These are phyloP conservation scores for Candida sakaeoensis DNA, from an alignment of 805 yeast genomes.

Conservation along the genomic window DNA sequence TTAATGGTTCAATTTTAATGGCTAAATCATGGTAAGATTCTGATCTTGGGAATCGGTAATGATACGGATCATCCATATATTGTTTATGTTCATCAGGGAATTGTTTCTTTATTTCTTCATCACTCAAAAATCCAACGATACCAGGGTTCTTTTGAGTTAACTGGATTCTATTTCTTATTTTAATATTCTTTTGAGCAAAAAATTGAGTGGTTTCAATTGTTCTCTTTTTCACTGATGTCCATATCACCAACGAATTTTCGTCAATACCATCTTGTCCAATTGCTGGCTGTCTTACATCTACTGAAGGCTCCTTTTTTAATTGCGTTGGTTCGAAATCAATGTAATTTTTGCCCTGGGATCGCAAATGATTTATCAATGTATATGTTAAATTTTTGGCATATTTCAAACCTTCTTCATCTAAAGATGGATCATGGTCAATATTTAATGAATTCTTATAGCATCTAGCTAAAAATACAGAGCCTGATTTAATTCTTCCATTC, in stretches of 20 bases:
- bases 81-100: slow-evolving; percentile 70
- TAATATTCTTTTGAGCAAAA: slow-evolving; percentile 60
- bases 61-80: slow-evolving; percentile 78
- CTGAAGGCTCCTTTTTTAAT: slow-evolving; percentile 17
- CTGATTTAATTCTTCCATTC: slow-evolving; percentile 83
- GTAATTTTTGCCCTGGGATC: slow-evolving; percentile 31
- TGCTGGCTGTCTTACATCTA: slow-evolving; percentile 40
- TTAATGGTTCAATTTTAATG: slow-evolving; percentile 85
- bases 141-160: slow-evolving; percentile 90
- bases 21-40: slow-evolving; percentile 97
- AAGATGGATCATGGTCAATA: slow-evolving; percentile 74
- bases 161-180: slow-evolving; percentile 73
- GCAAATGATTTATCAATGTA: slow-evolving; percentile 45
- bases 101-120: slow-evolving; percentile 51
- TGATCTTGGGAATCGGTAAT: slow-evolving; percentile 85
- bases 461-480: slow-evolving; percentile 90
- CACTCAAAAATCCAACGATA: slow-evolving; percentile 65
- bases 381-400: slow-evolving; percentile 65
- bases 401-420: slow-evolving; percentile 66
- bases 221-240: slow-evolving; percentile 90
- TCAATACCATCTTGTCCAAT: slow-evolving; percentile 55
- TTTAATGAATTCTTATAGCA: slow-evolving; percentile 56
- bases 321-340: slow-evolving; percentile 10
- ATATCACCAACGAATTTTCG: slow-evolving; percentile 70
- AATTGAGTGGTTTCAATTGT: slow-evolving; percentile 75